Evolutionary conservation across 2,329 filamentous ascomycete genomes (phyloP).

Genomic region (Mollisia scopiformis): DNA sequence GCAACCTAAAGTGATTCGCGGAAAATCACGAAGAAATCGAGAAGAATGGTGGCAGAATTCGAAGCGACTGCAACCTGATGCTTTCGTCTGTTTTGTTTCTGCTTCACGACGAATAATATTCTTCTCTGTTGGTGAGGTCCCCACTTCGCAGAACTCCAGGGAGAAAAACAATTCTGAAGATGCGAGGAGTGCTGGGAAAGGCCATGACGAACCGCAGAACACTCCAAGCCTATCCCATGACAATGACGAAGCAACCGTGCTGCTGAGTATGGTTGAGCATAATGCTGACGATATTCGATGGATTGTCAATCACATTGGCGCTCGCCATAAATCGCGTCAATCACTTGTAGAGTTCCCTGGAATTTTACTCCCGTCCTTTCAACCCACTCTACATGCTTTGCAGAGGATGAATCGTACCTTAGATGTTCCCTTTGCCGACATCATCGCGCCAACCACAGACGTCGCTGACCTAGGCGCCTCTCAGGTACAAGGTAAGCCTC

Average conservation of each 20-base stretch:
- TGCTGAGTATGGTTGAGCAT: constrained; percentile 34
- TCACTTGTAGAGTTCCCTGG: constrained; percentile 64
- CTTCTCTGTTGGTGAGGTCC: constrained; percentile 42
- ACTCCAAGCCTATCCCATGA: constrained; percentile 32
- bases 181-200: constrained; percentile 12
- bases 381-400: constrained; percentile 57
- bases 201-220: constrained; percentile 17
- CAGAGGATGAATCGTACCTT: constrained; percentile 51
- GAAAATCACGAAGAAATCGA: constrained; percentile 35
- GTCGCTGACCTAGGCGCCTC: constrained; percentile 5
- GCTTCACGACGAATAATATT: constrained; percentile 44
- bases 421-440: constrained; percentile 52
- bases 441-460: constrained; percentile 43
- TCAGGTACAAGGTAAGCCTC: constrained; percentile 38
- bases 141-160: not conserved
- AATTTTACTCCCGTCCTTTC: constrained; percentile 59
- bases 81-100: constrained; percentile 53
- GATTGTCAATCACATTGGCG: constrained; percentile 21
- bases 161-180: constrained; percentile 19
- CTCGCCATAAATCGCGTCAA: constrained; percentile 22
- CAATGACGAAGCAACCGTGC: constrained; percentile 32
- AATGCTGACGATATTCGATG: constrained; percentile 27
- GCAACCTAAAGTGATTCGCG: constrained; percentile 43
- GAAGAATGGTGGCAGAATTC: constrained; percentile 53
- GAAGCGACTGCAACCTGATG: constrained; percentile 51